Conservation (phyloP, 2,329 filamentous ascomycete genomes). For the Zalaria obscura region DNA sequence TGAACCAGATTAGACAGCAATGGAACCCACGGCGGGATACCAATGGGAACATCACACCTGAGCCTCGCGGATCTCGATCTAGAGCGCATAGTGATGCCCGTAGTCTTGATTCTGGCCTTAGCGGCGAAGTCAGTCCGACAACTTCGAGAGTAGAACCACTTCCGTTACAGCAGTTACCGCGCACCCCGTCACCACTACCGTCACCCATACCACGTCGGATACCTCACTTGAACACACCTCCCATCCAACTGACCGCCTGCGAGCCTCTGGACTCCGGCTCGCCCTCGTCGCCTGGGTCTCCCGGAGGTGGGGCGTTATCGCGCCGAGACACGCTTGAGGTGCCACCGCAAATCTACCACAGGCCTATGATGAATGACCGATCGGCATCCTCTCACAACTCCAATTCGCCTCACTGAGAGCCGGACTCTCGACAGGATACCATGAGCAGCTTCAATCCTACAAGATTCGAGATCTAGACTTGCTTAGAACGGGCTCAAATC, state of each 20-base stretch:
- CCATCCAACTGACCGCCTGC: conserved; percentile 6
- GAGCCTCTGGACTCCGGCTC: conserved; percentile 6
- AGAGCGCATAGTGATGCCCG: conserved; percentile 25
- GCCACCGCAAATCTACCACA: conserved; percentile 2
- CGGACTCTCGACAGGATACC: too few relatives aligned
- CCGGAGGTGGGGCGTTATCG: conserved; percentile 1
- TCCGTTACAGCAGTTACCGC: background rate
- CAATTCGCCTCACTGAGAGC: too few relatives aligned
- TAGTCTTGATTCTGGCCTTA: conserved; percentile 16
- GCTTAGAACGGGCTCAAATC: too few relatives aligned
- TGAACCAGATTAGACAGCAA: conserved; percentile 25
- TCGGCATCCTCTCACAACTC: too few relatives aligned
- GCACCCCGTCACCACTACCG: background rate
- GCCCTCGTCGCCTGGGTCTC: background rate
- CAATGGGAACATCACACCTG: conserved; percentile 17
- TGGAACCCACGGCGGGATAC: conserved; percentile 25
- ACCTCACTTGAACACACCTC: conserved; percentile 7
- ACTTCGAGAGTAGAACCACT: too few relatives aligned
- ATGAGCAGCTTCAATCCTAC: too few relatives aligned
- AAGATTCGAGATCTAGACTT: too few relatives aligned
- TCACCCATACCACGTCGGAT: background rate
- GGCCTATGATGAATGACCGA: too few relatives aligned
- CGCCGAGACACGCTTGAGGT: conserved; percentile 12
- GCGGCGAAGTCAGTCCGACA: too few relatives aligned
- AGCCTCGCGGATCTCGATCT: conserved; percentile 17